Evolutionary conservation across 331 rosid genomes (phyloP), one percentile per base, ranked within the genome.

Genomic region (Dryas integrifolia): DNA sequence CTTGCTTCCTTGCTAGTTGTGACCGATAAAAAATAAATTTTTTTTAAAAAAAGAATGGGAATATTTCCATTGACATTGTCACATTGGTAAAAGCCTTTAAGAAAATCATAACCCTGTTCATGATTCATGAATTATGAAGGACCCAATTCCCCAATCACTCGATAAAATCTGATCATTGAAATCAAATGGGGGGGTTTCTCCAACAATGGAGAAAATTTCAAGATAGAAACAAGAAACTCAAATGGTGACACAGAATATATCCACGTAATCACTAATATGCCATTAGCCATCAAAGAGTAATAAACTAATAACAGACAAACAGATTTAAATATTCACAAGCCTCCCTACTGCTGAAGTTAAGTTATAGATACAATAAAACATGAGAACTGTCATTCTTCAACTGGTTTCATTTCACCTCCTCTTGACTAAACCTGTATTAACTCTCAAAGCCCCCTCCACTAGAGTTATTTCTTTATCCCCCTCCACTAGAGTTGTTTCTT

Each of bases 341-440:
- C 63, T 41, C 58, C 50, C 21, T 39, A 66, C 12, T 55, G 12
- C 49, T 30, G 35, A 30, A 68, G 44, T 16, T 49, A 13, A 53
- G 12, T 24, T 11, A 5, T 43, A 1, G 10, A 24, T 55, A 68
- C 60, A 63, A 50, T 16, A 66, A 52, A 0, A 30, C 35, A 30
- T 30, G 35, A 30, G 49, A 39, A 9, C 4, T 2, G 52, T 30
- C 60, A 35, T 26, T 65, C 40, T 16, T 7, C 30, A 16, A 30
- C 16, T 3, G 6, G 9, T 46, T 0, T 26, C 39, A 58, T 7
- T 44, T 73, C 86, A 81, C 76, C 81, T 84, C 52, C 92, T 72
- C 77, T 72, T 91, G 59, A 86, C 83, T 69, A 89, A 67, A 76
- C 86, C 87, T 10, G 74, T 38, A 62, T 50, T 80, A 59, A 78